Conservation (phyloP, 345 rosid genomes). For the Adansonia digitata region DNA sequence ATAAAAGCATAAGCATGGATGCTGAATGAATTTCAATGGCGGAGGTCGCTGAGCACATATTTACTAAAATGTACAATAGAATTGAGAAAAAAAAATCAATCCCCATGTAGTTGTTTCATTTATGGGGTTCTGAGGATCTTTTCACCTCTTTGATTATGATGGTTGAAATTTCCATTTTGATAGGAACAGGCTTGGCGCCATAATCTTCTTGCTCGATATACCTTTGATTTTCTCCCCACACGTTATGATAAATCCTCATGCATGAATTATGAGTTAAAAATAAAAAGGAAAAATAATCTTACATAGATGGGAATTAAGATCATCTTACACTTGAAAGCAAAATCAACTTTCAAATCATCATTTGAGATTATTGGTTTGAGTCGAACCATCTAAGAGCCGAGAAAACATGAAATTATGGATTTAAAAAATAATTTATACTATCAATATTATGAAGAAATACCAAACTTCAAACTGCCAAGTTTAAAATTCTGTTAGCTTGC, state of each 20-base stretch:
- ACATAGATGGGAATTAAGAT: background rate
- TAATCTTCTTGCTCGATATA: background rate
- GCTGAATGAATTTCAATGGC: too few species aligned
- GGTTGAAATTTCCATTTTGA: background rate
- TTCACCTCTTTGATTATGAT: background rate
- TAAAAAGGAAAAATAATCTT: too few species aligned
- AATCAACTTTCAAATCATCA: background rate
- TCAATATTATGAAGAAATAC: background rate
- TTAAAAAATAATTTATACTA: too few species aligned
- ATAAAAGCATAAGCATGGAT: too few species aligned
- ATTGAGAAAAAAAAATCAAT: background rate
- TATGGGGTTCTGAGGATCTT: background rate
- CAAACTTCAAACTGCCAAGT: background rate
- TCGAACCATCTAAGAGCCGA: background rate
- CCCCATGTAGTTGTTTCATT: background rate
- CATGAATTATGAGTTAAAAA: background rate
- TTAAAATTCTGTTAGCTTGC: too few species aligned
- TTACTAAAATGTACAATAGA: background rate
- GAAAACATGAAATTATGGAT: too few species aligned
- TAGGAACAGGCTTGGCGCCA: background rate
- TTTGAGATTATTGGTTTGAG: background rate
- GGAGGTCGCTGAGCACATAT: too few species aligned
- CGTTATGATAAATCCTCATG: background rate
- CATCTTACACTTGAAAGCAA: too few species aligned
- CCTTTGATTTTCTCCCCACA: constrained; percentile 4